These are phyloP conservation scores for Fusarium illudens DNA, from an alignment of 2,329 filamentous ascomycete species.

Conservation along the genomic window DNA sequence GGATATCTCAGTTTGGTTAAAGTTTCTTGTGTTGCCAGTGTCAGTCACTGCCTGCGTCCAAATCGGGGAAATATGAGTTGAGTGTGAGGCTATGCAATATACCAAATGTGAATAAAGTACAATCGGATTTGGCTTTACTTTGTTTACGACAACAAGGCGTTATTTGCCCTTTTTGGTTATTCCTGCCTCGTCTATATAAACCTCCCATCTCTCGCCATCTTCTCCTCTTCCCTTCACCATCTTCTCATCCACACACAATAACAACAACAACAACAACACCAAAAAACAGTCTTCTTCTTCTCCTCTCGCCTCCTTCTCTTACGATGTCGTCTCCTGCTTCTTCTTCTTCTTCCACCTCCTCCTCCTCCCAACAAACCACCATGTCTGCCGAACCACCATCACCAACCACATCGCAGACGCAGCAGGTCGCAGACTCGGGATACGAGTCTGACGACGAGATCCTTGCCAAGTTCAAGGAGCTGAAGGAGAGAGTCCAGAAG, in stretches of 20 bases:
- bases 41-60: neutral
- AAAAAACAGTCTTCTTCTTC: neutral
- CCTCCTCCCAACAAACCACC: neutral
- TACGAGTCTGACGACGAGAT: neutral
- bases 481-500: neutral
- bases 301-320: neutral
- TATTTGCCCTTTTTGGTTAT: neutral
- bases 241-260: neutral
- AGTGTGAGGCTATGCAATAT: neutral
- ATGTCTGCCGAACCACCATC: neutral
- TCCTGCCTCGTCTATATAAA: neutral
- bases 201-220: neutral
- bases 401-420: neutral
- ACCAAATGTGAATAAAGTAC: neutral
- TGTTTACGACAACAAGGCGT: neutral
- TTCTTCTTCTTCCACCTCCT: neutral
- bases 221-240: neutral
- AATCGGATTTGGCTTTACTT: neutral
- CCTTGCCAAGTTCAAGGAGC: neutral
- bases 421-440: neutral
- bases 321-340: neutral
- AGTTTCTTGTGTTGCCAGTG: neutral
- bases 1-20: neutral
- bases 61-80: neutral
- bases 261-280: too few relatives aligned